Evolutionary conservation across 1,284 basidiomycete species (phyloP).

Genomic region (Rhodotorula sp.): DNA sequence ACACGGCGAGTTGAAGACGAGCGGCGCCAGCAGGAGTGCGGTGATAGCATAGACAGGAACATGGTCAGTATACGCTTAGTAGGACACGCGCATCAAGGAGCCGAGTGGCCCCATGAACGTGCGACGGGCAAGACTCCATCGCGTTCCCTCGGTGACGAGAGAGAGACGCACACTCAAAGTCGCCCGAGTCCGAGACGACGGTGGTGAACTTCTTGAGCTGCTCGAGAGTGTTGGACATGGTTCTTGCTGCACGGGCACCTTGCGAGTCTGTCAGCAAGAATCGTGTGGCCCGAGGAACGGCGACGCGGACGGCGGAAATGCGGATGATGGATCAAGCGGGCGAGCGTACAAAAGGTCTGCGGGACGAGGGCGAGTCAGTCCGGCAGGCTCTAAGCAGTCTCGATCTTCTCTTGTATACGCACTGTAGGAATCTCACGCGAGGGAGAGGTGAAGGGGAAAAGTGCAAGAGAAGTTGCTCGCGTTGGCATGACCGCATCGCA

Average conservation of each 20-base stretch:
- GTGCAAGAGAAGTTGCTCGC: too few species aligned
- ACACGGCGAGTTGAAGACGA: neutral
- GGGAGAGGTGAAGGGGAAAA: too few species aligned
- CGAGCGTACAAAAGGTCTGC: neutral
- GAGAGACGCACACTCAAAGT: conserved; percentile 58
- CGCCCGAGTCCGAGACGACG: conserved; percentile 65
- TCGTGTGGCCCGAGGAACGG: neutral
- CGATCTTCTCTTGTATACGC: too few species aligned
- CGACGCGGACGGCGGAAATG: neutral
- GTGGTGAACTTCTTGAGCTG: conserved; percentile 84
- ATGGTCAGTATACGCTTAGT: neutral
- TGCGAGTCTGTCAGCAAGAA: neutral
- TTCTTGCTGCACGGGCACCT: conserved; percentile 3
- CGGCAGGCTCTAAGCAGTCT: too few species aligned
- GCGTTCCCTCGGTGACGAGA: neutral
- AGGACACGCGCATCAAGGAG: neutral
- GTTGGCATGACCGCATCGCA: too few species aligned
- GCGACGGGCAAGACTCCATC: neutral
- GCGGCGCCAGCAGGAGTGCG: conserved; percentile 52
- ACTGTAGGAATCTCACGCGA: too few species aligned
- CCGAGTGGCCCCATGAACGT: too few species aligned
- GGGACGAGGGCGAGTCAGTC: neutral
- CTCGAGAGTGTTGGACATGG: conserved; percentile 87
- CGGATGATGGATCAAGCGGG: neutral
- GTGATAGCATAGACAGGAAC: conserved; percentile 49